Evolutionary conservation across 164 flowering plant genomes (phyloP).

Genomic region (Sextonia rubra): DNA sequence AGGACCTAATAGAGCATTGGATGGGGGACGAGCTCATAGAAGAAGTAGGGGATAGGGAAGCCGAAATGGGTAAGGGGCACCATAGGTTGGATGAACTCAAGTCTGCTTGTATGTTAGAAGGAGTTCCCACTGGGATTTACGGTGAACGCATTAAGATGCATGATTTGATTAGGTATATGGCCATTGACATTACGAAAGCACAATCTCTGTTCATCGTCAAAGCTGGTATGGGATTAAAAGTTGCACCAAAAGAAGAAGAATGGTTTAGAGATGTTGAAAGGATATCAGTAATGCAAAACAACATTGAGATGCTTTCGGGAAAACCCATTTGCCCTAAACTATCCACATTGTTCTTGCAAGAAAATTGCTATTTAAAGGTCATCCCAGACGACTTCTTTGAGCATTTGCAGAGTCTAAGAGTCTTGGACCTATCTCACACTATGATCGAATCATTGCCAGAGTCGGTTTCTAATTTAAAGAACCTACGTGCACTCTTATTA

Average conservation of each 20-base stretch:
- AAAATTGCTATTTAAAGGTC: neutral
- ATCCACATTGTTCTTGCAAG: slow-evolving; percentile 12
- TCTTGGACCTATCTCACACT: slow-evolving; percentile 22
- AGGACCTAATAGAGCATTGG: slow-evolving; percentile 14
- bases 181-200: slow-evolving; percentile 4
- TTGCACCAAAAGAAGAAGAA: slow-evolving; percentile 4
- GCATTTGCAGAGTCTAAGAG: slow-evolving; percentile 19
- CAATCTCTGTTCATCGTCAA: slow-evolving; percentile 10
- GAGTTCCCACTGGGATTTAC: neutral
- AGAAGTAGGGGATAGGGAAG: slow-evolving; percentile 8
- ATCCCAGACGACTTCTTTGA: slow-evolving; percentile 16
- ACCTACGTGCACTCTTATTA: slow-evolving; percentile 13
- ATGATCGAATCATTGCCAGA: slow-evolving; percentile 21
- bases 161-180: slow-evolving; percentile 37
- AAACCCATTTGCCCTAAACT: slow-evolving; percentile 19
- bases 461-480: slow-evolving; percentile 20
- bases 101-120: slow-evolving; percentile 19
- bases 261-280: slow-evolving; percentile 4
- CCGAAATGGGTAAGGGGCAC: slow-evolving; percentile 17
- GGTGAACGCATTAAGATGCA: slow-evolving; percentile 29
- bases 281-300: slow-evolving; percentile 17
- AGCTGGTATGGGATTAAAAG: slow-evolving; percentile 9
- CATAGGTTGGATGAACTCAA: slow-evolving; percentile 17
- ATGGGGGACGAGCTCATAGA: slow-evolving; percentile 22
- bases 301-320: slow-evolving; percentile 2